Evolutionary conservation across 805 yeast genomes (phyloP).

Genomic region (Saccharomyces eubayanus): DNA sequence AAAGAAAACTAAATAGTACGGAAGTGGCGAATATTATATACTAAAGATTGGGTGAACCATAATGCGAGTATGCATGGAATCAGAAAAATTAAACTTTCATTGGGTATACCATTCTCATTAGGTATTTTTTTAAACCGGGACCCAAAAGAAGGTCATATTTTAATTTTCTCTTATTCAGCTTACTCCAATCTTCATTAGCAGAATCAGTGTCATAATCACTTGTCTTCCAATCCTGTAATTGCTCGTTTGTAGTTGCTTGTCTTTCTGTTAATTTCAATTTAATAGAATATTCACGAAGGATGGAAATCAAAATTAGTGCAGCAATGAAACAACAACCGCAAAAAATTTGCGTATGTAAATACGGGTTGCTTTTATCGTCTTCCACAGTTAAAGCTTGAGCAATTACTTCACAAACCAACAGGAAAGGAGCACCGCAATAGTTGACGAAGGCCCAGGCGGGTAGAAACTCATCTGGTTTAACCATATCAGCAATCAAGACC

Average conservation of each 20-base stretch:
- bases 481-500: constrained; percentile 36
- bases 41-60: not conserved
- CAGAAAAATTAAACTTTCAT: constrained; percentile 15
- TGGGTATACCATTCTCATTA: constrained; percentile 22
- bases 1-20: not conserved
- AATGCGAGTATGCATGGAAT: not conserved
- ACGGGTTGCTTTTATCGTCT: constrained; percentile 34
- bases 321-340: constrained; percentile 44
- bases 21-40: not conserved
- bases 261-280: constrained; percentile 30
- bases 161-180: constrained; percentile 8
- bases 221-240: constrained; percentile 7
- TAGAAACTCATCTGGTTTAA: constrained; percentile 32
- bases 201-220: not conserved
- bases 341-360: constrained; percentile 51
- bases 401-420: constrained; percentile 45
- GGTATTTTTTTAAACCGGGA: constrained; percentile 13
- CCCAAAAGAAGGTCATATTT: constrained; percentile 14
- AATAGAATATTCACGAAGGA: constrained; percentile 47
- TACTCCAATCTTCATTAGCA: constrained; percentile 3
- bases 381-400: constrained; percentile 41
- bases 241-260: constrained; percentile 1
- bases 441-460: constrained; percentile 35
- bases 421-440: constrained; percentile 24
- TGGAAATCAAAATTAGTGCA: constrained; percentile 36